phyloP scores from a whole-genome alignment of 2,329 filamentous ascomycete genomes.

The Aspergillus arachidicola region DNA sequence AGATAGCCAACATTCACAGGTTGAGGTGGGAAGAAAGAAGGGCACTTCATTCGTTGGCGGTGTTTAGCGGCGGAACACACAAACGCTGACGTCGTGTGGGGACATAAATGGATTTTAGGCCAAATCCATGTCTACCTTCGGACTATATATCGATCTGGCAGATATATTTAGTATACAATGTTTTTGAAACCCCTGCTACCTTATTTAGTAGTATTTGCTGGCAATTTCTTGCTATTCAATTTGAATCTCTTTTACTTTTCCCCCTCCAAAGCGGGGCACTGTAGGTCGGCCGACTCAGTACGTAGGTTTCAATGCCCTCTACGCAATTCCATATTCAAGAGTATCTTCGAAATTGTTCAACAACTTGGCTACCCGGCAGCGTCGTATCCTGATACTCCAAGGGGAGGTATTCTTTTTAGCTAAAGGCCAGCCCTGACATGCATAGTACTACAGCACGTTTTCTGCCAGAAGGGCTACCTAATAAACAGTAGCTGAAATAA shows the following conservation, averaged over 20 bases:
- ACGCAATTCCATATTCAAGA: not conserved
- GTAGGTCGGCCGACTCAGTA: not conserved
- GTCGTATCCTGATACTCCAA: not conserved
- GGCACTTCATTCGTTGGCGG: constrained; percentile 20
- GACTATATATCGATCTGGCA: not conserved
- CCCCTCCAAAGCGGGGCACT: not conserved
- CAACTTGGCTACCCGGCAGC: not conserved
- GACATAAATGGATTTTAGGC: constrained; percentile 15
- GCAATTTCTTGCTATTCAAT: not conserved
- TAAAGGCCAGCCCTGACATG: not conserved
- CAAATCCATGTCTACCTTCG: not conserved
- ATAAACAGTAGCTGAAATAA: not conserved
- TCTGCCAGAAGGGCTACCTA: not conserved
- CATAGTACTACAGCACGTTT: not conserved
- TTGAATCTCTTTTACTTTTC: not conserved
- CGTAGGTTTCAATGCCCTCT: not conserved
- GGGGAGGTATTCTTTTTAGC: not conserved
- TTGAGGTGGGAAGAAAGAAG: constrained; percentile 8
- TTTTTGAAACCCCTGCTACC: not conserved
- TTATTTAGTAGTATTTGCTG: not conserved
- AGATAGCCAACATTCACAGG: constrained; percentile 9
- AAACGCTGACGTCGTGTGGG: constrained; percentile 32
- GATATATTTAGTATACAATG: not conserved
- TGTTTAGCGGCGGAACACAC: constrained; percentile 25
- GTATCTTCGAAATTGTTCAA: not conserved